Conservation (phyloP, 2,329 filamentous ascomycete genomes). For the Phoma sp. region DNA sequence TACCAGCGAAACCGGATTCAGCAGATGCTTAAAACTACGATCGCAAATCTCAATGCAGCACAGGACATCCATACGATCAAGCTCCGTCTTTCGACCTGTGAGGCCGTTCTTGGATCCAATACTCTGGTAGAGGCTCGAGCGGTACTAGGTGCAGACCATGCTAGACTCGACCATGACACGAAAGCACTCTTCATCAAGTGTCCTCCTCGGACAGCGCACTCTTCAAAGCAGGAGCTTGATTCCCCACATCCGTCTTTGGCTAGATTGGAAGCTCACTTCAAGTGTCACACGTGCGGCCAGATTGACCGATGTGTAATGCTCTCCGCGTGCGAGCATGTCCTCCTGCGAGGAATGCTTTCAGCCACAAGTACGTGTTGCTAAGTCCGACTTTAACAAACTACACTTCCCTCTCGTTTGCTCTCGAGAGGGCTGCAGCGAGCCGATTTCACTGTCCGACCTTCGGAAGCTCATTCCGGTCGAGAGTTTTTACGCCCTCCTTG, state of each 20-base stretch:
- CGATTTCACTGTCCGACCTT: not conserved
- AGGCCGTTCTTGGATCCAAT: not conserved
- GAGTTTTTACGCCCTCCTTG: not conserved
- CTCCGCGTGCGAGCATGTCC: not conserved
- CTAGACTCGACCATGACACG: not conserved
- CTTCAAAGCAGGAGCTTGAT: not conserved
- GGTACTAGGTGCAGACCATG: not conserved
- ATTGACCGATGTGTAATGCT: not conserved
- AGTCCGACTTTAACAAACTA: not conserved
- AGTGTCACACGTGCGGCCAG: not conserved
- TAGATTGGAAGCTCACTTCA: not conserved
- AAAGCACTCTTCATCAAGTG: not conserved
- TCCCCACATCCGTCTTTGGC: not conserved
- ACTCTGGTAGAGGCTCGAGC: not conserved
- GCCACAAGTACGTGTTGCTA: not conserved
- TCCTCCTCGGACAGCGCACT: not conserved
- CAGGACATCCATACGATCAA: not conserved
- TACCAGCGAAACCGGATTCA: not conserved
- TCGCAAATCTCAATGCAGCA: not conserved
- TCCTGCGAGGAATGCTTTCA: not conserved
- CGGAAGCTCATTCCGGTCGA: not conserved
- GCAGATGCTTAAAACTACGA: not conserved
- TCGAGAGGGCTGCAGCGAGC: not conserved
- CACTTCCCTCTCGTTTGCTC: not conserved
- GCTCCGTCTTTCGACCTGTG: not conserved